phyloP scores from a whole-genome alignment of 2,329 filamentous ascomycete species.

The Cercospora berteroae region DNA sequence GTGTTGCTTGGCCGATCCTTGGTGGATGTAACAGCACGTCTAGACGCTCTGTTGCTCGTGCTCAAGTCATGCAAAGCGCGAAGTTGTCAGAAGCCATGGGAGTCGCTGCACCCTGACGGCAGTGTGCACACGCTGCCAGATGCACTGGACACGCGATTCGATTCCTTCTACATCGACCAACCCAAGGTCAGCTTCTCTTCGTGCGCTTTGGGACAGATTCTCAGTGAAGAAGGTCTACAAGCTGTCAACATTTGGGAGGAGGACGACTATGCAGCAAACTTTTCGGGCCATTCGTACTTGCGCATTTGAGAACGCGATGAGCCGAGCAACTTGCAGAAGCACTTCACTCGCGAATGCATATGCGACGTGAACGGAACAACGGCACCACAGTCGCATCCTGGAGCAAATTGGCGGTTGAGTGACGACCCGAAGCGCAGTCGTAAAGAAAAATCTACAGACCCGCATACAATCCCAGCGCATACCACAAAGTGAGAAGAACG shows the following conservation, averaged over 20 bases:
- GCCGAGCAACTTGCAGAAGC: slow-evolving; percentile 1
- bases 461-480: not conserved
- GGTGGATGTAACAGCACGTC: slow-evolving; percentile 26
- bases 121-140: slow-evolving; percentile 30
- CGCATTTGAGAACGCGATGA: slow-evolving; percentile 3
- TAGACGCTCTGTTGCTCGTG: slow-evolving; percentile 37
- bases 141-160: slow-evolving; percentile 31
- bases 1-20: slow-evolving; percentile 23
- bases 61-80: slow-evolving; percentile 37
- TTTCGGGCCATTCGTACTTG: not conserved
- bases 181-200: slow-evolving; percentile 52
- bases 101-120: slow-evolving; percentile 34
- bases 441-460: not conserved
- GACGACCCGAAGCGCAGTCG: not conserved
- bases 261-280: not conserved
- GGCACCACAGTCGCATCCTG: not conserved
- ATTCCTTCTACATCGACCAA: slow-evolving; percentile 36
- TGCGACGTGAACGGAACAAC: not conserved
- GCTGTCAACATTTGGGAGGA: slow-evolving; percentile 26
- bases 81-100: slow-evolving; percentile 36
- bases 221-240: slow-evolving; percentile 55
- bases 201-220: slow-evolving; percentile 58
- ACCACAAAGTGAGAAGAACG: not conserved
- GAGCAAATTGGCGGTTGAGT: not conserved
- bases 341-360: not conserved